Base-by-base conservation (phyloP, 352 stramenopile species). In the Phytopythium chamaehyphon region DNA sequence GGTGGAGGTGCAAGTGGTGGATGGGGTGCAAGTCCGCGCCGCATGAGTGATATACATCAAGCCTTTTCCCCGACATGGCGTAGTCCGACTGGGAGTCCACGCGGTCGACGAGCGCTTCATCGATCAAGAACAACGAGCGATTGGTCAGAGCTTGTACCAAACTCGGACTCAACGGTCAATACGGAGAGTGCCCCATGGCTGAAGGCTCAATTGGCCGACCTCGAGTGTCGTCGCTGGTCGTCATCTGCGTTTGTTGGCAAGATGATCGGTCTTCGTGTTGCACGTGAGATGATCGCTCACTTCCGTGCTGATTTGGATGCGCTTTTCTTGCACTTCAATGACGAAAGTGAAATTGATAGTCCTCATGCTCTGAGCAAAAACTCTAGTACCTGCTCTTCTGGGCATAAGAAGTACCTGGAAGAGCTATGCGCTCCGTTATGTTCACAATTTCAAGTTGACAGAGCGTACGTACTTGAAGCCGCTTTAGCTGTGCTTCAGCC, bases 161-260 rank as follows among this genome's bases (percentile, higher is more conserved):
- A 64, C 10, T 66, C 76, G 12, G 80, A 76, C 24, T 35, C 63
- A 18, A 48, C 71, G 22, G 23, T 23, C 16, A 18, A 21, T 4
- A 23, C 23, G 43, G 50, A 68, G 1, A 64, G 67, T 31, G 76
- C 57, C 6, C 79, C 79, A 1, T 94, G 83, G 83, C 39, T 90
- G 19, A 85, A 86, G 26, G 73, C 81, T n/a, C 81, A 94, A 53
- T 86, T 94, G 43, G 82, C 81, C 7, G 83, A 94, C 51, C 80
- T 94, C 39, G 83, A 94, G 55, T 94, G 83, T 59, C 62, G 83
- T n/a, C 64, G 80, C 9, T 91, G 79, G 81, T 78, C 83, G 37
- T 94, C 83, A 24, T 94, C 80, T 21, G 81, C 81, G 5, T 92
- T 94, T 69, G 83, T 94, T 19, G 83, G 80, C 4, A 94, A 92